phyloP scores from a whole-genome alignment of 148 eudicot genomes.

The Vaccinium vitisidaea region DNA sequence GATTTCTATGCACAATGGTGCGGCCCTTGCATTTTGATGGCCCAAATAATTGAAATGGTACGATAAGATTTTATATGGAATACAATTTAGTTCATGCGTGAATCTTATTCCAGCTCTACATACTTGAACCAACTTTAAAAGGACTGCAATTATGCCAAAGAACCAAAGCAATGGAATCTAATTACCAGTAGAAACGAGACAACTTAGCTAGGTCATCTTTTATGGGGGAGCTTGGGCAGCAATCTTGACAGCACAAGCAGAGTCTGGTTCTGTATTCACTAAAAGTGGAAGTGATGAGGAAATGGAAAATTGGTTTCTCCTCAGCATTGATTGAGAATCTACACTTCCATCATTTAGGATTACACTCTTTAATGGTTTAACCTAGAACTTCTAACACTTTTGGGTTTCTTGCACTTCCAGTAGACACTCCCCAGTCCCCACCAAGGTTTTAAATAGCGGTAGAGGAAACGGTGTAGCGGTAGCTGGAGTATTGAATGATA shows the following conservation, averaged over 20 bases:
- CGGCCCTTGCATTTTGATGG: constrained; percentile 96
- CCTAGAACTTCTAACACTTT: neutral
- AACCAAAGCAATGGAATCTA: neutral
- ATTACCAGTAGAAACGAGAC: neutral
- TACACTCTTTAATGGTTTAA: neutral
- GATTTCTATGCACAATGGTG: constrained; percentile 99
- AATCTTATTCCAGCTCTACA: constrained; percentile 6
- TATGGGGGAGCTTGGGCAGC: neutral
- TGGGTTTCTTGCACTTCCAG: neutral
- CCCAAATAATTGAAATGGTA: constrained; percentile 98
- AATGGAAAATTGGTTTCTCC: neutral
- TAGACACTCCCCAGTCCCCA: neutral
- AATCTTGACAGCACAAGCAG: neutral
- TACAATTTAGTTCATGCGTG: neutral
- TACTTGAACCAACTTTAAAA: neutral
- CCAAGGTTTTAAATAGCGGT: too few species aligned
- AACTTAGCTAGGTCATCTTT: neutral
- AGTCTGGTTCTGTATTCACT: neutral
- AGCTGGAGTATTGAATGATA: too few species aligned
- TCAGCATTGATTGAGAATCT: neutral
- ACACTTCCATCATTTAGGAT: neutral
- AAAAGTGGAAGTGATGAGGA: neutral
- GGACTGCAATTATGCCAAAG: neutral
- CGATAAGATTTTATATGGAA: neutral
- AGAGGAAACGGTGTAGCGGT: too few species aligned